Evolutionary conservation across 345 rosid species (phyloP).

Genomic region (Populus simonii): DNA sequence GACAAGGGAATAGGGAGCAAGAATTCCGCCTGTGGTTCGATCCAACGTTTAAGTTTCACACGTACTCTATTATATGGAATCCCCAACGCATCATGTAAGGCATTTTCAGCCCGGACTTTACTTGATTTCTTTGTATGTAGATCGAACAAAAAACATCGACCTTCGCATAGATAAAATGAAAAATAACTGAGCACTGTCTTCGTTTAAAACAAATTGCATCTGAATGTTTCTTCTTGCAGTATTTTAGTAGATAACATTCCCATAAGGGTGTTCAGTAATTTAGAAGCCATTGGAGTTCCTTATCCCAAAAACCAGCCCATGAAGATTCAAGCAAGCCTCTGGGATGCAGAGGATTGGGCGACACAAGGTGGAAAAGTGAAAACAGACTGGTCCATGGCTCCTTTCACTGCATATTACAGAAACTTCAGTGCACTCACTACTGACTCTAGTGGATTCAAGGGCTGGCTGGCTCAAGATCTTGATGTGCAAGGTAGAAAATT

Average conservation of each 20-base stretch:
- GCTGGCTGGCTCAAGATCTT: slow-evolving; percentile 2
- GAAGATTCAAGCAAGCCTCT: slow-evolving; percentile 4
- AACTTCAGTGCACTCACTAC: background rate
- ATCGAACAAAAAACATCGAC: no score
- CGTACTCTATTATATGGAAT: slow-evolving; percentile 5
- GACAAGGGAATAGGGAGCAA: slow-evolving; percentile 9
- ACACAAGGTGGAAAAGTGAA: slow-evolving; percentile 2
- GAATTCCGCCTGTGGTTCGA: slow-evolving; percentile 15
- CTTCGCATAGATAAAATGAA: no score
- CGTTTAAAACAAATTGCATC: no score
- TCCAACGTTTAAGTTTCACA: slow-evolving; percentile 14
- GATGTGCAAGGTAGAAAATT: background rate
- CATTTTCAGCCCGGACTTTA: background rate
- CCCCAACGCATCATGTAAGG: slow-evolving; percentile 19
- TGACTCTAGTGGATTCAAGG: background rate
- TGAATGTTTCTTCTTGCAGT: background rate
- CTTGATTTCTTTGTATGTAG: no score
- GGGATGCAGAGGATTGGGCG: slow-evolving; percentile 18
- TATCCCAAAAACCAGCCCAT: slow-evolving; percentile 1
- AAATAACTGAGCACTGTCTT: no score
- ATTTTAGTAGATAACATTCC: slow-evolving; percentile 8
- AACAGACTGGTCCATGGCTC: slow-evolving; percentile 13
- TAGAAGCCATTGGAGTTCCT: slow-evolving; percentile 1
- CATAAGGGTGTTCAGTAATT: slow-evolving; percentile 12
- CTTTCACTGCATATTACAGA: slow-evolving; percentile 14